Conservation (phyloP, 2,329 filamentous ascomycete genomes). For the Pestalotiopsis sp. region DNA sequence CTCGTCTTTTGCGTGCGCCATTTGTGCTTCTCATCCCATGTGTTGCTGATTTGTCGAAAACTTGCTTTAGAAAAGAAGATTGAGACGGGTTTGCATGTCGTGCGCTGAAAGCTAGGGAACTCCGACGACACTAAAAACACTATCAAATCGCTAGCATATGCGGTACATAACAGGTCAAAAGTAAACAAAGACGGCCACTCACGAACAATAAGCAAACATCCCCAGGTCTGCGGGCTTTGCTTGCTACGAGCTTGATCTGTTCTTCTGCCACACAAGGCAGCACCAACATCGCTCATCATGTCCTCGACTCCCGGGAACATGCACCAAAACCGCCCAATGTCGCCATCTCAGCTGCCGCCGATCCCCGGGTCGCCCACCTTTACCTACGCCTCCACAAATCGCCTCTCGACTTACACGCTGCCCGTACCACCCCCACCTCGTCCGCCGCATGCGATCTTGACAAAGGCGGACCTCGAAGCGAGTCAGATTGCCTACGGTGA, state of each 20-base stretch:
- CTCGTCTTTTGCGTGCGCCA: not conserved
- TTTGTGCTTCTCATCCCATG: not conserved
- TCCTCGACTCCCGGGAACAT: not conserved
- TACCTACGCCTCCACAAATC: constrained; percentile 65
- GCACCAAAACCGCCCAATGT: constrained; percentile 32
- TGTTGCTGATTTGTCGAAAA: not conserved
- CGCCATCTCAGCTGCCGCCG: constrained; percentile 61
- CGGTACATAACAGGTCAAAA: not conserved
- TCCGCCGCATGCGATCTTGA: constrained; percentile 61
- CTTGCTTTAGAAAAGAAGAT: not conserved
- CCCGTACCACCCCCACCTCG: constrained; percentile 64
- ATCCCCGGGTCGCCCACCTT: constrained; percentile 67
- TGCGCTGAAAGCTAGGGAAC: not conserved
- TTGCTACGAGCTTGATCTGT: not conserved
- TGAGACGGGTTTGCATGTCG: not conserved
- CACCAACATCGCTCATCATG: not conserved
- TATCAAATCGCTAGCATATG: not conserved
- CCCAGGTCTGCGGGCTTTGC: not conserved
- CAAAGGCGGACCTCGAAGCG: constrained; percentile 64
- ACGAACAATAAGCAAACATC: not conserved
- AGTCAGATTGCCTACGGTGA: constrained; percentile 67
- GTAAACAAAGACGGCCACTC: constrained; percentile 14
- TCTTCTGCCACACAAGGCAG: not conserved
- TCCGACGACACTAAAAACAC: not conserved
- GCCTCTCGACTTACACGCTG: constrained; percentile 60